phyloP scores from a whole-genome alignment of 73 alveolate genomes.

The Paramecium biaurelia region DNA sequence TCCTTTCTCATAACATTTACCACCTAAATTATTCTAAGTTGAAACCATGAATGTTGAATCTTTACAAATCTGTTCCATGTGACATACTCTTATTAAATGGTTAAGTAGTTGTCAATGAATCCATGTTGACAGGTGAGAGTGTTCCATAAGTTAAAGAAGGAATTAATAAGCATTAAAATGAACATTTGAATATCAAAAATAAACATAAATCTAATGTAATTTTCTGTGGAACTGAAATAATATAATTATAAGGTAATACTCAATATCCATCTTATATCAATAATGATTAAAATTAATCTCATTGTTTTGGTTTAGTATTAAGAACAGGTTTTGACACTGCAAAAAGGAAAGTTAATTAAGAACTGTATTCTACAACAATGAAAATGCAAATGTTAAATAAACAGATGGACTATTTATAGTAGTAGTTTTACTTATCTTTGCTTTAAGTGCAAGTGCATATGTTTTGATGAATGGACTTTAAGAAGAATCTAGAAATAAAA shows the following conservation, averaged over 20 bases:
- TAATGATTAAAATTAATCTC: background rate
- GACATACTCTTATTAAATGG: conserved; percentile 86
- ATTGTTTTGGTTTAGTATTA: conserved; percentile 69
- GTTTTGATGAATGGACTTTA: conserved; percentile 88
- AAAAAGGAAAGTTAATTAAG: conserved; percentile 95
- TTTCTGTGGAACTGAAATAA: conserved; percentile 75
- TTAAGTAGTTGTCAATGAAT: conserved; percentile 90
- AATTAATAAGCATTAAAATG: conserved; percentile 85
- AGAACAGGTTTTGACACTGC: conserved; percentile 96
- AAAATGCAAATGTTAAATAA: conserved; percentile 92
- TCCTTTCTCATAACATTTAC: conserved; percentile 36
- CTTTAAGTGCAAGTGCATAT: conserved; percentile 86
- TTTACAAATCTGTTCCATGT: conserved; percentile 81
- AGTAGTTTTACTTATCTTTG: conserved; percentile 85
- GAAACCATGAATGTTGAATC: conserved; percentile 65
- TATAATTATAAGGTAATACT: conserved; percentile 79
- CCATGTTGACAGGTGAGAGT: conserved; percentile 96
- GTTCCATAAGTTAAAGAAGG: conserved; percentile 90
- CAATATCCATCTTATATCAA: conserved; percentile 68
- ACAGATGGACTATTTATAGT: conserved; percentile 92
- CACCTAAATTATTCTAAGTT: conserved; percentile 46
- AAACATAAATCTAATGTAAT: conserved; percentile 86
- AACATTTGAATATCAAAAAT: conserved; percentile 76
- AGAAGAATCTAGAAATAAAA: conserved; percentile 86
- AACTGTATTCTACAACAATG: conserved; percentile 92